These are phyloP conservation scores for Exobasidium rhododendri DNA, from an alignment of 1,284 basidiomycete genomes.

Conservation along the genomic window DNA sequence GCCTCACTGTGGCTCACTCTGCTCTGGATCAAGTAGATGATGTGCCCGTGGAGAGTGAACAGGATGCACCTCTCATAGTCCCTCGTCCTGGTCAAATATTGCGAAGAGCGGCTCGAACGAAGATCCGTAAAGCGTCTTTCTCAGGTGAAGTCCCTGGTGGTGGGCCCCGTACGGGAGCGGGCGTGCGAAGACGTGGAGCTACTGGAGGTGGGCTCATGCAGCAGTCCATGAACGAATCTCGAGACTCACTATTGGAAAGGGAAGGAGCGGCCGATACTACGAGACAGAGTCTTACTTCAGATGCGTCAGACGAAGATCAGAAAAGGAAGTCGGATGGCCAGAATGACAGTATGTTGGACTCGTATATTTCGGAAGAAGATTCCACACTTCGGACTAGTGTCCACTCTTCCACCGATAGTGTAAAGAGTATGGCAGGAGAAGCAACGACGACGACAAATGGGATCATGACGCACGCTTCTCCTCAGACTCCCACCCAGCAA, in stretches of 20 bases:
- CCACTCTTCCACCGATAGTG: constrained; percentile 30
- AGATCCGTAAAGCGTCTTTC: constrained; percentile 83
- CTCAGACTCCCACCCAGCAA: constrained; percentile 35
- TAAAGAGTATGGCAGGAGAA: constrained; percentile 3
- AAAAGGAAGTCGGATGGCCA: constrained; percentile 36
- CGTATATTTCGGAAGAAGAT: constrained; percentile 41
- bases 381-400: constrained; percentile 38
- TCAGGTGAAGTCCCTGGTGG: constrained; percentile 66
- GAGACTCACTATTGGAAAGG: neutral
- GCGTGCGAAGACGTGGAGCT: constrained; percentile 1
- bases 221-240: neutral
- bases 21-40: constrained; percentile 24
- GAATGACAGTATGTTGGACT: constrained; percentile 41
- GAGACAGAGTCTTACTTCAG: constrained; percentile 9
- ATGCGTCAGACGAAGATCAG: constrained; percentile 16
- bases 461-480: constrained; percentile 22
- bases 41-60: constrained; percentile 60
- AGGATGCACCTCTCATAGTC: constrained; percentile 82
- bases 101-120: constrained; percentile 85
- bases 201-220: neutral
- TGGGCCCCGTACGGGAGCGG: constrained; percentile 58
- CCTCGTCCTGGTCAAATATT: constrained; percentile 83
- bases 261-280: constrained; percentile 6
- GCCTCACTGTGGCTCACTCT: constrained; percentile 60
- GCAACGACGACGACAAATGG: neutral